Percentiles rank a stretch among this genome's conserved stretches.
These are phyloP conservation scores for Meredithiella fracta DNA, from an alignment of 2,329 filamentous ascomycete species.

Conservation along the genomic window DNA sequence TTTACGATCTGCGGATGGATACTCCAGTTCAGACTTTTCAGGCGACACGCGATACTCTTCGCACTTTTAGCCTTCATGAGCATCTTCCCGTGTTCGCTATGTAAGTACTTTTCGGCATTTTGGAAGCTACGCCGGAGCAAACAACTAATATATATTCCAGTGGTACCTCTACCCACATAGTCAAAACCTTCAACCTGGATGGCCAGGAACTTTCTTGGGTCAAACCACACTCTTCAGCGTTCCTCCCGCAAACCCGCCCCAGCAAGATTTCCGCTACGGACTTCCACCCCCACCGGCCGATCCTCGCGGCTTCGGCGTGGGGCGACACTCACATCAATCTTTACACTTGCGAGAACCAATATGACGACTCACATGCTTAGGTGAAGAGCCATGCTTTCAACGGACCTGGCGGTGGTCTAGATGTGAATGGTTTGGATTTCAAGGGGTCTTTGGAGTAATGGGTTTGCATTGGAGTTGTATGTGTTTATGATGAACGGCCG, in stretches of 20 bases:
- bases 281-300: slow-evolving; percentile 88
- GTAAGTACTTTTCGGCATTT: slow-evolving; percentile 38
- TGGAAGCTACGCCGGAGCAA: not conserved
- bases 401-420: not conserved
- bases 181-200: slow-evolving; percentile 85
- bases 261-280: slow-evolving; percentile 75
- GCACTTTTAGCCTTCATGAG: slow-evolving; percentile 84
- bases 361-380: slow-evolving; percentile 16
- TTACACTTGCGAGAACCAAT: slow-evolving; percentile 49
- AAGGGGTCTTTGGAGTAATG: not conserved
- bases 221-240: slow-evolving; percentile 70
- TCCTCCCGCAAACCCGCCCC: slow-evolving; percentile 64
- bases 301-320: slow-evolving; percentile 72
- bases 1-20: slow-evolving; percentile 93
- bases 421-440: too few relatives aligned
- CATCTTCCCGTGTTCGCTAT: slow-evolving; percentile 90
- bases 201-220: slow-evolving; percentile 64
- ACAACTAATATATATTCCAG: slow-evolving; percentile 27
- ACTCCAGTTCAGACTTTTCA: slow-evolving; percentile 56
- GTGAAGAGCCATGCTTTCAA: slow-evolving; percentile 9
- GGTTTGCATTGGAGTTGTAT: not conserved
- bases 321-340: slow-evolving; percentile 85
- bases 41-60: slow-evolving; percentile 59
- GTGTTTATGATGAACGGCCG: not conserved
- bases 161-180: slow-evolving; percentile 71